These are phyloP conservation scores for Nymphaea colorata DNA, from an alignment of 164 flowering plant genomes.

Conservation along the genomic window DNA sequence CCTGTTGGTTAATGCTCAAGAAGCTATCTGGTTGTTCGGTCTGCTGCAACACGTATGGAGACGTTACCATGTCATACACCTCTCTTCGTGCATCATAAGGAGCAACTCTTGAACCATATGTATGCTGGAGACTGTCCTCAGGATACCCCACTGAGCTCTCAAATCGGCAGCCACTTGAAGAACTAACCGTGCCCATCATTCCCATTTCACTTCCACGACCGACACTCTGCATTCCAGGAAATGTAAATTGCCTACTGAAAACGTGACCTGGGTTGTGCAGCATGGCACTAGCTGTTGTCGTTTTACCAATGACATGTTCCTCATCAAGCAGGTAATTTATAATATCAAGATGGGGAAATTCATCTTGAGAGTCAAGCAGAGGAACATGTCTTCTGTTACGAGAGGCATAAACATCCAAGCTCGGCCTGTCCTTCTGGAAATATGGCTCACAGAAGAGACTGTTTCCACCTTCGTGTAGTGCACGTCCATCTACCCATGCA, in stretches of 20 bases:
- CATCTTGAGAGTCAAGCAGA: conserved; percentile 45
- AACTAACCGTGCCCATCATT: conserved; percentile 25
- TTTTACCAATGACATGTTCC: conserved; percentile 38
- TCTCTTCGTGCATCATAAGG: conserved; percentile 19
- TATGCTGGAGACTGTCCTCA: conserved; percentile 35
- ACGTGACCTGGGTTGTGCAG: conserved; percentile 20
- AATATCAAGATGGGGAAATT: conserved; percentile 93
- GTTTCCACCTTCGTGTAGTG: conserved; percentile 2
- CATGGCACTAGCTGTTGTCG: conserved; percentile 9
- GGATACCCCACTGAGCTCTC: conserved; percentile 44
- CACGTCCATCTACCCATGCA: background rate
- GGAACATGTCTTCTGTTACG: conserved; percentile 7
- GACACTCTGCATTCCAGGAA: conserved; percentile 18
- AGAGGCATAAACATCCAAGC: conserved; percentile 23
- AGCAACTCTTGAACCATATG: conserved; percentile 26
- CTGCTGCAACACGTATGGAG: background rate
- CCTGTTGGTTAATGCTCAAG: background rate
- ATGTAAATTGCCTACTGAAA: conserved; percentile 15
- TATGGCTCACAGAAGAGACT: conserved; percentile 15
- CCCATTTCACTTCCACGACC: conserved; percentile 15
- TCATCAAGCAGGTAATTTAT: conserved; percentile 87
- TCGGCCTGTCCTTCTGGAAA: conserved; percentile 18
- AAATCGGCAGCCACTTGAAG: conserved; percentile 35
- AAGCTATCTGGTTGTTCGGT: background rate
- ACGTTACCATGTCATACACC: background rate